Evolutionary conservation across 768 basidiomycete species (phyloP).

Genomic region (Mycena venus): DNA sequence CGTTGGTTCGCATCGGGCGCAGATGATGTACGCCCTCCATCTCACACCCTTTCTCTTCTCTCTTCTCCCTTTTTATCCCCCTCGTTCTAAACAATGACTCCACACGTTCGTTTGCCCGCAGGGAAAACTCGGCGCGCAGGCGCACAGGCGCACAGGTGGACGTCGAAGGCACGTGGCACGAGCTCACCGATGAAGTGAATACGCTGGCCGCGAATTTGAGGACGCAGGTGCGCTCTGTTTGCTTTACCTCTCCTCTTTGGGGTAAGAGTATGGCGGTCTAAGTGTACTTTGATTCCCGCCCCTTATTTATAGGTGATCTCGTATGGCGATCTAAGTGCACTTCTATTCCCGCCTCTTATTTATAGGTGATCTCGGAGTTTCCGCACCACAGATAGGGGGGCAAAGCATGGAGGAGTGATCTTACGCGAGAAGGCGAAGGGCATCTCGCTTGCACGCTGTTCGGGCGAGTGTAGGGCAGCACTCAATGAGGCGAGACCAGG

Average conservation of each 20-base stretch:
- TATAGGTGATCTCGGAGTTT: too few species aligned
- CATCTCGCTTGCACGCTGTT: neutral
- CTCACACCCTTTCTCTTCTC: too few species aligned
- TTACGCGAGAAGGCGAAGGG: neutral
- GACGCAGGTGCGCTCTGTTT: neutral
- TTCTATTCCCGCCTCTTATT: neutral
- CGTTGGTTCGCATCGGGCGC: too few species aligned
- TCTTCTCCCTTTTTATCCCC: too few species aligned
- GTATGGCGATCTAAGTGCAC: too few species aligned
- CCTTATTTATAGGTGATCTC: too few species aligned
- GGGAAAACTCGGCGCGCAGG: constrained; percentile 74
- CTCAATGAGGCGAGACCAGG: neutral
- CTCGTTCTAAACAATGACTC: too few species aligned
- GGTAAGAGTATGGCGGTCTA: too few species aligned
- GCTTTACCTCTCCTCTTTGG: too few species aligned
- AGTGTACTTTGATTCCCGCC: too few species aligned
- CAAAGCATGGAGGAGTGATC: neutral
- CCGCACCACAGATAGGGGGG: too few species aligned
- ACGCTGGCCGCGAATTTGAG: constrained; percentile 76
- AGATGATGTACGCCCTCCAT: too few species aligned
- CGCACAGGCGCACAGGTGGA: constrained; percentile 75
- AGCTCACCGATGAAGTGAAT: constrained; percentile 71
- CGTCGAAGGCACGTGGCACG: constrained; percentile 79
- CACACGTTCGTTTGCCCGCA: neutral
- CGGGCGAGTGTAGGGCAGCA: neutral